Evolutionary conservation across 805 yeast species (phyloP).

Genomic region (Spathaspora passalidarum): DNA sequence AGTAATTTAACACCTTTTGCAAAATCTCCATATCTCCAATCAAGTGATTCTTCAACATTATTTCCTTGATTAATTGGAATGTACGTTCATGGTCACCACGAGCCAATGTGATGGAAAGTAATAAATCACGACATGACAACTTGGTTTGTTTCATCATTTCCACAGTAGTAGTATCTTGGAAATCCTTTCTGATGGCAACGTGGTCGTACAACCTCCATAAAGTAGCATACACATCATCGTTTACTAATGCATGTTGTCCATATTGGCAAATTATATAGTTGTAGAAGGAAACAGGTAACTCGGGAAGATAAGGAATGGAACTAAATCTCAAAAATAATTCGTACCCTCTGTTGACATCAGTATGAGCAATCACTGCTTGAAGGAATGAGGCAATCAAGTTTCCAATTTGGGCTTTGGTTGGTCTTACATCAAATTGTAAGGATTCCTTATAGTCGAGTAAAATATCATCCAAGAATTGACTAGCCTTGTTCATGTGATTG

Average conservation of each 20-base stretch:
- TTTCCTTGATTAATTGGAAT: conserved; percentile 35
- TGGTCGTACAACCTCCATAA: conserved; percentile 33
- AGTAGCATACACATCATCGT: conserved; percentile 6
- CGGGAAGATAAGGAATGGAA: conserved; percentile 32
- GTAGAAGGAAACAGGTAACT: conserved; percentile 26
- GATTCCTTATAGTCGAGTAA: conserved; percentile 42
- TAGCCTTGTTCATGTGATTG: conserved; percentile 48
- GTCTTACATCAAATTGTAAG: conserved; percentile 9
- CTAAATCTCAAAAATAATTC: conserved; percentile 27
- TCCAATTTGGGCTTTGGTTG: conserved; percentile 29
- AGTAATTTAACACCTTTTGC: conserved; percentile 28
- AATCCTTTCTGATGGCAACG: conserved; percentile 36
- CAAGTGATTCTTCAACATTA: conserved; percentile 28
- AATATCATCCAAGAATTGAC: conserved; percentile 55
- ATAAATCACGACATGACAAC: conserved; percentile 23
- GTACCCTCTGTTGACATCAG: conserved; percentile 18
- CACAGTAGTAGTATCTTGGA: conserved; percentile 14
- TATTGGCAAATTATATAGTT: conserved; percentile 27
- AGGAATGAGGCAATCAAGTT: conserved; percentile 44
- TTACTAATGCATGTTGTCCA: conserved; percentile 10
- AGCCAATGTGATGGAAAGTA: conserved; percentile 31
- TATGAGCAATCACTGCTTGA: conserved; percentile 16
- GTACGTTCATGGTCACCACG: conserved; percentile 31
- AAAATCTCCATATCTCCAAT: conserved; percentile 26
- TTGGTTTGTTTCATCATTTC: conserved; percentile 8